Base-by-base conservation (phyloP, 768 basidiomycete species). In the Collybia mongolica region DNA sequence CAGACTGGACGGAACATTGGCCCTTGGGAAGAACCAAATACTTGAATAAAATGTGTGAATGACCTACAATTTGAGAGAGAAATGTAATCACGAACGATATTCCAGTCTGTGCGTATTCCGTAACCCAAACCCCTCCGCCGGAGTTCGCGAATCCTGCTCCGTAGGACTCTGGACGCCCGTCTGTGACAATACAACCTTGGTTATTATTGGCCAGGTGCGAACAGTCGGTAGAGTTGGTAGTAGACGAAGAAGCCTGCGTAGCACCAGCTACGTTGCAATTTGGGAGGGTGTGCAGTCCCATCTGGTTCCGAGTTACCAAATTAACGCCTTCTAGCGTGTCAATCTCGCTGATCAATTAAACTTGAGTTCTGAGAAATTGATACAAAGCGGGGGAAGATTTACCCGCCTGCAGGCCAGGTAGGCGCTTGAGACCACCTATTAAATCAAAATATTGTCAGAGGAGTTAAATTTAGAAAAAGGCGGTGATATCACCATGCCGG, bases 321-420 rank as follows among this genome's bases (percentile, higher is more conserved):
- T 94, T 93, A 54, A 93, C 84, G 28, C 83, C 87, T 64, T 94
- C 91, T 51, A 93, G 80, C 8, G 86, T 88, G 64, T 93, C 92
- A 53, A 88, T 86, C 61, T 90, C 86, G 22, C 76, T 74, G 36
- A n/a, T n/a, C 20, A 12, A 14, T 5, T 39, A 17, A 40, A n/a
- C 12, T 32, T 53, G 24, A 54, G 28, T 35, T 32, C 32, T 32
- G 7, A 12, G 32, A 26, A 26, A 26, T 7, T 26, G 24, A 4
- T 26, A 7, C 7, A 26, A 26, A 26, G 4, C n/a, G 9, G 41
- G 18, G 28, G 20, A 35, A 17, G 46, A 66, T 74, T 56, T 68
- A 78, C 65, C 80, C 84, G 54, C 84, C 85, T 11, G 63, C 61
- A 2, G 86, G 86, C 86, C 86, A 88, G 17, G 66, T 59, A 9